A percentile compares a stretch with the other conserved stretches of the same genome.
These are phyloP conservation scores for Exserohilum rostratum DNA, from an alignment of 2,329 filamentous ascomycete species.

Conservation along the genomic window DNA sequence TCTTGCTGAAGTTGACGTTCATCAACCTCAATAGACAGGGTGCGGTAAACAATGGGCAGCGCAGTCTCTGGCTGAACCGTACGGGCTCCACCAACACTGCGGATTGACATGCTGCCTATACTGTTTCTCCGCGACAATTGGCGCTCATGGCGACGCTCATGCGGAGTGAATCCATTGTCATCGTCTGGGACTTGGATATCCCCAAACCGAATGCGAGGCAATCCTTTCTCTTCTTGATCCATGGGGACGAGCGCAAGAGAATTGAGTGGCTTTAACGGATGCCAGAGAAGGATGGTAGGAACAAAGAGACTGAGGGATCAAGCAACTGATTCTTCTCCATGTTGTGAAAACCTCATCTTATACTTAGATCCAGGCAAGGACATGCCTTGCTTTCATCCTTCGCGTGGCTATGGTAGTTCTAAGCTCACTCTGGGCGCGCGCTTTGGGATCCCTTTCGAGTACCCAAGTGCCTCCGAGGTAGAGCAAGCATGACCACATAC, in stretches of 20 bases:
- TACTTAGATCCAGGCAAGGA: not conserved
- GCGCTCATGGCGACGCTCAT: slow-evolving; percentile 31
- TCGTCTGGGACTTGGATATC: slow-evolving; percentile 37
- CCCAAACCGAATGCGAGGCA: slow-evolving; percentile 27
- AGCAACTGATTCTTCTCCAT: not conserved
- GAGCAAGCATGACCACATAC: not conserved
- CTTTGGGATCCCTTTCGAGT: not conserved
- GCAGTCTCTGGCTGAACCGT: slow-evolving; percentile 52
- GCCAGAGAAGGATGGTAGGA: slow-evolving; percentile 8
- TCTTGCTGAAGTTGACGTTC: slow-evolving; percentile 39
- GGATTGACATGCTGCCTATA: slow-evolving; percentile 45
- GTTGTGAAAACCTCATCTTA: not conserved
- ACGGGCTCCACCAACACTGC: slow-evolving; percentile 40
- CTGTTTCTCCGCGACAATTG: slow-evolving; percentile 43
- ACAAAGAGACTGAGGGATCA: slow-evolving; percentile 6
- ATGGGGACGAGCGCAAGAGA: slow-evolving; percentile 19
- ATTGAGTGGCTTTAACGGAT: slow-evolving; percentile 6
- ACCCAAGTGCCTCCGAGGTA: not conserved
- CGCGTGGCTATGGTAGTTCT: not conserved
- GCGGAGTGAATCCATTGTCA: slow-evolving; percentile 38
- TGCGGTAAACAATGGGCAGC: slow-evolving; percentile 53
- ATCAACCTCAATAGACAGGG: slow-evolving; percentile 53
- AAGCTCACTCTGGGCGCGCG: not conserved
- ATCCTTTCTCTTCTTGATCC: slow-evolving; percentile 35
- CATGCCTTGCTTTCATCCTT: not conserved